Conservation (phyloP, 768 basidiomycete genomes). For the Astraeus odoratus region DNA sequence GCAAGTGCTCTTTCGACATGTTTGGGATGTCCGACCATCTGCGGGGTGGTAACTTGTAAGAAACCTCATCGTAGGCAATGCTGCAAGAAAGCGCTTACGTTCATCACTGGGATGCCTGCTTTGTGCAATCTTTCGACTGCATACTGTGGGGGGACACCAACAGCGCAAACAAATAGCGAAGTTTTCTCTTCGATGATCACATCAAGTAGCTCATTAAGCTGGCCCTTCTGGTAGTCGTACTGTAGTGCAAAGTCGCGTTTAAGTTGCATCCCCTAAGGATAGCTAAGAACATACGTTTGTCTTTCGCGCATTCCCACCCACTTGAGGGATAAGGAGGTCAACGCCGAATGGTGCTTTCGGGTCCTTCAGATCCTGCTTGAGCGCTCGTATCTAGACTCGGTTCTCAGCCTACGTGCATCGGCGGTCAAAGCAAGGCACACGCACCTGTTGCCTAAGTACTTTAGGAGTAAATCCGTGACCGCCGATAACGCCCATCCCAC, state of each 20-base stretch:
- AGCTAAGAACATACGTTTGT: slow-evolving; percentile 82
- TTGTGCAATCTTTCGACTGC: slow-evolving; percentile 77
- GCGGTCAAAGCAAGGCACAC: slow-evolving; percentile 8
- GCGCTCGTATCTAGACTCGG: slow-evolving; percentile 48
- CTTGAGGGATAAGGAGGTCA: slow-evolving; percentile 81
- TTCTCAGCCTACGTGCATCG: slow-evolving; percentile 12
- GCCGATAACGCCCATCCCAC: slow-evolving; percentile 89
- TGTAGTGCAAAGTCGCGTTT: slow-evolving; percentile 19
- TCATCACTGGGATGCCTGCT: slow-evolving; percentile 85
- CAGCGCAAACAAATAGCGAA: slow-evolving; percentile 83
- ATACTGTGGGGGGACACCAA: slow-evolving; percentile 79
- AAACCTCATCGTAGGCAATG: not conserved
- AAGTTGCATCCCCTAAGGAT: too few relatives aligned
- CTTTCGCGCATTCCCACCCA: slow-evolving; percentile 83
- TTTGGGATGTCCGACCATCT: slow-evolving; percentile 95
- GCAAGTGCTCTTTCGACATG: slow-evolving; percentile 77
- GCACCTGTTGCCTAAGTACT: slow-evolving; percentile 69
- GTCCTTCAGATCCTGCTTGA: slow-evolving; percentile 69
- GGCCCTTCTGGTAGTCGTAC: slow-evolving; percentile 88
- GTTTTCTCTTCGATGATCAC: slow-evolving; percentile 92
- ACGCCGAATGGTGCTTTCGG: slow-evolving; percentile 84
- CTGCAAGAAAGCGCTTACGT: slow-evolving; percentile 36
- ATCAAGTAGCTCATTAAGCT: slow-evolving; percentile 75
- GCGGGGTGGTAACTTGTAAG: not conserved
- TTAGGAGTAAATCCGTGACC: slow-evolving; percentile 84